These are phyloP conservation scores for Cadophora sp. DNA, from an alignment of 2,329 filamentous ascomycete species.

Conservation along the genomic window DNA sequence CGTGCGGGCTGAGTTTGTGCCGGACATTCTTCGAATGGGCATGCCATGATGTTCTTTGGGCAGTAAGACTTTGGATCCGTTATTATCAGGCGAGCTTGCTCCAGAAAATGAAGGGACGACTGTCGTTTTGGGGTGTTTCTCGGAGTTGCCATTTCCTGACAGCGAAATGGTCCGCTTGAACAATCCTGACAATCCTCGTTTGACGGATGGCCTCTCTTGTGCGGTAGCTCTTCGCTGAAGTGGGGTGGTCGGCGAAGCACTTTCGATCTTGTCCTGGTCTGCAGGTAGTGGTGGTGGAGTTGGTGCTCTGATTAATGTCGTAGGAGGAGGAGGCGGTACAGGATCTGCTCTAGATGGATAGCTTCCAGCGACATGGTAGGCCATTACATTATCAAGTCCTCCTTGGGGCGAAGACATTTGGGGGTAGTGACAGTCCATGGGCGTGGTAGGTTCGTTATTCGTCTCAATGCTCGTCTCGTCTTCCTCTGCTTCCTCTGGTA, in stretches of 20 bases:
- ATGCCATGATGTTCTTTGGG: slow-evolving; percentile 27
- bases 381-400: not conserved
- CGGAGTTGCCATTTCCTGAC: not conserved
- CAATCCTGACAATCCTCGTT: slow-evolving; percentile 13
- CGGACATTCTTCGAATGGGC: slow-evolving; percentile 33
- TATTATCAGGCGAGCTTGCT: slow-evolving; percentile 8
- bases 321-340: not conserved
- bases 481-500: slow-evolving; percentile 60
- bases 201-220: slow-evolving; percentile 16
- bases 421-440: slow-evolving; percentile 63
- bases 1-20: slow-evolving; percentile 34
- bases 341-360: not conserved
- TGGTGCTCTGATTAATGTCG: not conserved
- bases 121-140: not conserved
- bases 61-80: slow-evolving; percentile 33
- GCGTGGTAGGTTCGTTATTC: slow-evolving; percentile 65
- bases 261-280: not conserved
- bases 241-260: not conserved
- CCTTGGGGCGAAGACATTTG: slow-evolving; percentile 54
- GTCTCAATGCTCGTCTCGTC: slow-evolving; percentile 65
- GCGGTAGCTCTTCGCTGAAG: slow-evolving; percentile 1
- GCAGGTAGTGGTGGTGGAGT: not conserved
- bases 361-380: not conserved
- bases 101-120: slow-evolving; percentile 20
- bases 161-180: slow-evolving; percentile 8